Evolutionary conservation across 352 stramenopile species (phyloP), one percentile per base, ranked within the genome.

Genomic region (Pythium angustatum): DNA sequence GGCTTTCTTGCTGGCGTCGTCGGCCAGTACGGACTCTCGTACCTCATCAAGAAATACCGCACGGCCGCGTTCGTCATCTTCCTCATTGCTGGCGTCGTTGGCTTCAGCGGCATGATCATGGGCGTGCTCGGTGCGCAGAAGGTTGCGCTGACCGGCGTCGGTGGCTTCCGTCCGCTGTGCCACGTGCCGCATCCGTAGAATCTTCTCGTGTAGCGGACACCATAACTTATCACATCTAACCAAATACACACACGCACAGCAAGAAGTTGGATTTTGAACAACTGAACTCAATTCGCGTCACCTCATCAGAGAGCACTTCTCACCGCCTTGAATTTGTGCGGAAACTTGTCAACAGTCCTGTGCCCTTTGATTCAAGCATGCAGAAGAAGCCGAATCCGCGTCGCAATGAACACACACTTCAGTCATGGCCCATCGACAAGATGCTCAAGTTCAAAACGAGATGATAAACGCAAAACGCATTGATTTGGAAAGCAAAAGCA

Each of bases 31-130:
- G 90, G 85, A 51, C 84, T 98, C 62, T 83, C 79, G 24, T 96
- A 96, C 64, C 70, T 98, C 43, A 91, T 99, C 69, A 81, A 90
- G 60, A 97, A 96, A 64, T 97, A 90, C 58, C 80, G 86, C 71
- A 93, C 91, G 69, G 75, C 83, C 9, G 81, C 86, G 31, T 85
- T 94, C 28, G 83, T 93, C 24, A 85, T 94, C 41, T 87, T 94
- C 62, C 61, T 93, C 24, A 80, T 94, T 21, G 81, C 83, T 0
- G 69, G 71, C 28, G 79, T 93, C 28, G 83, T 94, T n/a, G 83
- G 82, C 52, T 73, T 84, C 28, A 92, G 83, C 48, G 82, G 83
- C 21, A 24, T 65, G 15, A 81, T 91, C 70, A 93, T 94, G 86
- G 84, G 83, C 19, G 64, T 91, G 26, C 52, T 93, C 3, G 85